A percentile compares a stretch with the other conserved stretches of the same genome.
These are phyloP conservation scores for Hypoxylon fuscum DNA, from an alignment of 495 filamentous ascomycete species.

Conservation along the genomic window DNA sequence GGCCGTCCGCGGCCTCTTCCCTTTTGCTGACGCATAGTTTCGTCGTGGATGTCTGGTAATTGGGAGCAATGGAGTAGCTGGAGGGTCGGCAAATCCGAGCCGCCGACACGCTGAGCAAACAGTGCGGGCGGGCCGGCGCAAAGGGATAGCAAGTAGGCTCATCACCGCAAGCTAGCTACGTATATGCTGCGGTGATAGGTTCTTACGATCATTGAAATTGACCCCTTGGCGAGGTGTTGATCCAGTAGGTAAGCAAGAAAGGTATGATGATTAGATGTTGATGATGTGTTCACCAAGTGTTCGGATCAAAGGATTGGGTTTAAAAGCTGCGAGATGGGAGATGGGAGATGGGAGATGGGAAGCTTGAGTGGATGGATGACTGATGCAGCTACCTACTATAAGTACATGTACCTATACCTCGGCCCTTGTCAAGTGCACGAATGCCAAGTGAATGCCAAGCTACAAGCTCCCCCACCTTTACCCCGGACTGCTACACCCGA, in stretches of 20 bases:
- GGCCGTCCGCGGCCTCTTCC: conserved; percentile 69
- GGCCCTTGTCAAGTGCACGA: conserved; percentile 20
- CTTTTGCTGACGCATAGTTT: conserved; percentile 36
- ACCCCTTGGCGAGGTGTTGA: no score
- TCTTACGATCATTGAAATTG: conserved; percentile 32
- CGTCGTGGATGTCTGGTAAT: conserved; percentile 2
- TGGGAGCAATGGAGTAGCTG: conserved; percentile 3
- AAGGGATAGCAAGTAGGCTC: conserved; percentile 34
- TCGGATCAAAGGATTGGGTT: conserved; percentile 26
- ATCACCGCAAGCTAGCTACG: conserved; percentile 42
- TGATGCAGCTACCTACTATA: conserved; percentile 2
- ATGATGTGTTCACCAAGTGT: not conserved
- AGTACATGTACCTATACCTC: conserved; percentile 5
- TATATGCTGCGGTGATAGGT: conserved; percentile 34
- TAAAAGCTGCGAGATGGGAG: conserved; percentile 3
- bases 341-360: no score
- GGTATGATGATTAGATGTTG: conserved; percentile 5
- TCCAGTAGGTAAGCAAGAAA: no score
- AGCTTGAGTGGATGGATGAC: conserved; percentile 9
- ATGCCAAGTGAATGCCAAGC: conserved; percentile 12
- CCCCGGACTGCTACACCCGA: conserved; percentile 29
- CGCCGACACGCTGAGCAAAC: conserved; percentile 16
- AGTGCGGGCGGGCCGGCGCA: conserved; percentile 31
- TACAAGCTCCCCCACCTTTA: conserved; percentile 28
- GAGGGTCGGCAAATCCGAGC: conserved; percentile 5